Percentiles rank a stretch among this genome's conserved stretches.
phyloP scores from a whole-genome alignment of 2,329 filamentous ascomycete species.

The Cladosporium austrohemisphaericum region DNA sequence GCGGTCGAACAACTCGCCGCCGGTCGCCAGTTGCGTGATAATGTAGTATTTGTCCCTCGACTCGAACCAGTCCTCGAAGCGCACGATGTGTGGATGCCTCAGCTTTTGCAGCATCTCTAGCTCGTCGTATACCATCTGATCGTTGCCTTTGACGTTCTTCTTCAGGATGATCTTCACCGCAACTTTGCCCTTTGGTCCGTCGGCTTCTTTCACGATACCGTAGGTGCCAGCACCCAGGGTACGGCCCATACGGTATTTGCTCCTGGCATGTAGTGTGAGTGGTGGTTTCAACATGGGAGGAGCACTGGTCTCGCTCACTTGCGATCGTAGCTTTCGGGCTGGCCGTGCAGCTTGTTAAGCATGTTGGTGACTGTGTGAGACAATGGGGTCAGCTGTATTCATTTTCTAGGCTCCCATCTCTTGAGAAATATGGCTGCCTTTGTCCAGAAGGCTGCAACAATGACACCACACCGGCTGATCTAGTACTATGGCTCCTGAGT shows the following conservation, averaged over 20 bases:
- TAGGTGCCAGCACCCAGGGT: slow-evolving; percentile 96
- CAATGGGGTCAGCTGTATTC: slow-evolving; percentile 3
- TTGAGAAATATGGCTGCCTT: too few relatives aligned
- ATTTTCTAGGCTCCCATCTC: too few relatives aligned
- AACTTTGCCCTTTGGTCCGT: slow-evolving; percentile 77
- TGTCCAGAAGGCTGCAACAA: not conserved
- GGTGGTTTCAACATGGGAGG: slow-evolving; percentile 20
- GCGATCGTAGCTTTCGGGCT: slow-evolving; percentile 97
- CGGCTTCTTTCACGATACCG: slow-evolving; percentile 94
- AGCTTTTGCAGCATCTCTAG: slow-evolving; percentile 87
- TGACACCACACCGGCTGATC: too few relatives aligned
- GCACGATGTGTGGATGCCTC: slow-evolving; percentile 92
- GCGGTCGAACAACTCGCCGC: slow-evolving; percentile 93
- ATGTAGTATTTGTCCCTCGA: slow-evolving; percentile 99
- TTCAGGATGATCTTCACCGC: slow-evolving; percentile 99
- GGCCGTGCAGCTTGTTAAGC: slow-evolving; percentile 92
- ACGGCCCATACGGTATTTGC: slow-evolving; percentile 86
- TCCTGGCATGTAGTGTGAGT: slow-evolving; percentile 46
- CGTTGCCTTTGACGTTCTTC: slow-evolving; percentile 97
- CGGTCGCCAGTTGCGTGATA: slow-evolving; percentile 91
- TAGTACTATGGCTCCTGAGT: too few relatives aligned
- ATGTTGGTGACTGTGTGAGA: slow-evolving; percentile 69
- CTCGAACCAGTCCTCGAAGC: slow-evolving; percentile 98
- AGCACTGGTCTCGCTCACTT: slow-evolving; percentile 56
- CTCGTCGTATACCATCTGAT: slow-evolving; percentile 98